Conservation (phyloP, 305 asterid species). For the Rubia peregrina region DNA sequence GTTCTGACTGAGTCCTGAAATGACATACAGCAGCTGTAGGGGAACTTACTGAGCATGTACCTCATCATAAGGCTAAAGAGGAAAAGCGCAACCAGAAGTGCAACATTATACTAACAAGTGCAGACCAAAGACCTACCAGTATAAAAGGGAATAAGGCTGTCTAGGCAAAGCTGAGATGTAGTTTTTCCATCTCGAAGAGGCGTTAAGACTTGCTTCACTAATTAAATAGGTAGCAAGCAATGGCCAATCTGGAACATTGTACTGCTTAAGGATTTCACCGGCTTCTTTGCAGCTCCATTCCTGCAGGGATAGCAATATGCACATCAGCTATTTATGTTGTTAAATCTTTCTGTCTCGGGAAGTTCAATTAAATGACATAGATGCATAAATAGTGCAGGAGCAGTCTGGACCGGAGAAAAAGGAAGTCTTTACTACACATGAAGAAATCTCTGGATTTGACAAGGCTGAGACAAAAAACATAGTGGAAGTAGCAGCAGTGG, state of each 20-base stretch:
- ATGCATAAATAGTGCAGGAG: neutral
- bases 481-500: neutral
- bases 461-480: neutral
- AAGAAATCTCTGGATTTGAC: neutral
- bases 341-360: neutral
- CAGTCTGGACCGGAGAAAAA: neutral
- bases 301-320: conserved; percentile 28
- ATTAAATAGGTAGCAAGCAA: conserved; percentile 82
- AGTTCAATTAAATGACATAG: neutral
- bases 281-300: conserved; percentile 76
- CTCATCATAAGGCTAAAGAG: conserved; percentile 22
- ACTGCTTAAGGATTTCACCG: conserved; percentile 58
- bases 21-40: conserved; percentile 67
- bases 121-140: conserved; percentile 51
- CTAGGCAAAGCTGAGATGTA: conserved; percentile 90
- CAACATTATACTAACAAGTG: conserved; percentile 16
- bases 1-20: conserved; percentile 95
- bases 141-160: conserved; percentile 92
- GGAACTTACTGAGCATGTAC: conserved; percentile 58
- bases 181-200: conserved; percentile 80
- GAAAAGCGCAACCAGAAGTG: conserved; percentile 9
- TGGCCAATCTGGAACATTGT: conserved; percentile 92
- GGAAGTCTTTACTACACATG: neutral
- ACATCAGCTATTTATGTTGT: neutral
- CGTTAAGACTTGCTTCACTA: conserved; percentile 67